Percentiles rank a stretch among this genome's conserved stretches.
Evolutionary conservation across 345 rosid genomes (phyloP).

Genomic region (Dipteronia dyeriana): DNA sequence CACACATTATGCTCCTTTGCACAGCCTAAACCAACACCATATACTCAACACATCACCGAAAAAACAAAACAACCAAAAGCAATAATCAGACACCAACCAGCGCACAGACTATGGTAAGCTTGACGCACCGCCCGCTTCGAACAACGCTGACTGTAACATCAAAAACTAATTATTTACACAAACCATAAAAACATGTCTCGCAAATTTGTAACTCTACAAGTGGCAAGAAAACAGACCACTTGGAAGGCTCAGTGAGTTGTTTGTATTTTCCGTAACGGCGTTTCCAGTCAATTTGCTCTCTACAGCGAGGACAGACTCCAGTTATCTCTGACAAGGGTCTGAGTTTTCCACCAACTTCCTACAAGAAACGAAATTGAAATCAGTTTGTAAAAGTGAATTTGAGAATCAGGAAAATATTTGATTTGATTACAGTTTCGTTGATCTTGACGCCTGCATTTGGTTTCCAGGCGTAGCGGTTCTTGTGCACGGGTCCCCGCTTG

Average conservation of each 20-base stretch:
- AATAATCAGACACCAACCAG: slow-evolving; percentile 53
- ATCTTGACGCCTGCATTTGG: slow-evolving; percentile 86
- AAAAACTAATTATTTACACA: not conserved
- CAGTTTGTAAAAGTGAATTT: not conserved
- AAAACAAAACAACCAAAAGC: not conserved
- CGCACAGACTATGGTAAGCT: slow-evolving; percentile 88
- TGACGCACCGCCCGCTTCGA: slow-evolving; percentile 90
- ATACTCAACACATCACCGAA: not conserved
- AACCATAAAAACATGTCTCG: not conserved
- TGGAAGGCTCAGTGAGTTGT: slow-evolving; percentile 70
- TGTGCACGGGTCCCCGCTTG: slow-evolving; percentile 83
- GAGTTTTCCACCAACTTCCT: slow-evolving; percentile 77
- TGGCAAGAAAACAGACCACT: slow-evolving; percentile 53
- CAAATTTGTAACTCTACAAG: no score
- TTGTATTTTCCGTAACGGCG: slow-evolving; percentile 94
- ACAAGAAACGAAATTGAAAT: not conserved
- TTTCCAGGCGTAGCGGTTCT: slow-evolving; percentile 79
- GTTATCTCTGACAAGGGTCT: slow-evolving; percentile 77
- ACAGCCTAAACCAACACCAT: slow-evolving; percentile 55
- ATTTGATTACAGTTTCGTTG: slow-evolving; percentile 65
- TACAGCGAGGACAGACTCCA: slow-evolving; percentile 85
- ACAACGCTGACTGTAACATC: slow-evolving; percentile 53
- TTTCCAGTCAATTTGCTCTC: slow-evolving; percentile 95
- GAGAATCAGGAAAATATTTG: not conserved
- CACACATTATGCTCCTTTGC: slow-evolving; percentile 92